phyloP scores from a whole-genome alignment of 2,329 filamentous ascomycete genomes.

The Phialocephala sp. region DNA sequence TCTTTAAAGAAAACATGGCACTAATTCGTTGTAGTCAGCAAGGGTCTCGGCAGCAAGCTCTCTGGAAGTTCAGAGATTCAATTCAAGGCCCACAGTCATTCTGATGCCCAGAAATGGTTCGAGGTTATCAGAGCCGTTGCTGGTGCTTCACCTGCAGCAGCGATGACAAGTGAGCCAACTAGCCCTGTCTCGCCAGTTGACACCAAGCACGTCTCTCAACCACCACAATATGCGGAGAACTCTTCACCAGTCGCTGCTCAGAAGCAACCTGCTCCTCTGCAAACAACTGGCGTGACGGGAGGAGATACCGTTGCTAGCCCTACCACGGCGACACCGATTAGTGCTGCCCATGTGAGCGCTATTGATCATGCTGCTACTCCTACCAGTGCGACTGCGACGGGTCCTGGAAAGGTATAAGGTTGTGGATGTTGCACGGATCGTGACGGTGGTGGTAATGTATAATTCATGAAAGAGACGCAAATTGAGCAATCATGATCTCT shows the following conservation, averaged over 20 bases:
- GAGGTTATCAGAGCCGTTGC: constrained; percentile 60
- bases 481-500: neutral
- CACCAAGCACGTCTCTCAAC: constrained; percentile 26
- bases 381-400: neutral
- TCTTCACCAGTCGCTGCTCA: constrained; percentile 5
- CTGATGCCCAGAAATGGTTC: constrained; percentile 86
- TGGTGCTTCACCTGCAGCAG: constrained; percentile 21
- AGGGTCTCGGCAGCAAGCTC: constrained; percentile 80
- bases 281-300: constrained; percentile 37
- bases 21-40: constrained; percentile 53
- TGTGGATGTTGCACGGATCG: neutral
- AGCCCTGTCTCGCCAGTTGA: constrained; percentile 36
- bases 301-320: constrained; percentile 37
- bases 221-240: constrained; percentile 30
- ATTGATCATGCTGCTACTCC: neutral
- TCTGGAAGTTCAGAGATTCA: constrained; percentile 78
- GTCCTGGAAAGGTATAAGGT: constrained; percentile 16
- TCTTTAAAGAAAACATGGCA: too few species aligned
- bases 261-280: constrained; percentile 32
- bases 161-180: constrained; percentile 28
- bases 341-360: constrained; percentile 11
- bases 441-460: constrained; percentile 20
- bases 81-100: constrained; percentile 85
- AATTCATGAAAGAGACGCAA: constrained; percentile 10
- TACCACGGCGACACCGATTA: constrained; percentile 13